A percentile compares a stretch with the other conserved stretches of the same genome.
Evolutionary conservation across 805 yeast genomes (phyloP).

Genomic region (Aciculoconidium aculeatum): DNA sequence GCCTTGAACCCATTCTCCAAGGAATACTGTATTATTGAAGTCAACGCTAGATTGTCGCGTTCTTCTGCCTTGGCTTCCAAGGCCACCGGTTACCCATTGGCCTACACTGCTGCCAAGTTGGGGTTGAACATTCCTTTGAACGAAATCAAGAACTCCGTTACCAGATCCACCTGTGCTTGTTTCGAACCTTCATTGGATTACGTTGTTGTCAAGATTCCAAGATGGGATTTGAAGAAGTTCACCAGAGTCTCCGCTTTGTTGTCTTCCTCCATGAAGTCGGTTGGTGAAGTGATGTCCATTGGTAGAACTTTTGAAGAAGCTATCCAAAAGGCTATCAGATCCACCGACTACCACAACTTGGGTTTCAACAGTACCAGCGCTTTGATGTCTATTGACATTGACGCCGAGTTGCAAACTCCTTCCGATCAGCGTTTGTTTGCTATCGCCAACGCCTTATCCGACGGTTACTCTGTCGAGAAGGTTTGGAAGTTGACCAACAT

Average conservation of each 20-base stretch:
- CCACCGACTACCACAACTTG: constrained; percentile 90
- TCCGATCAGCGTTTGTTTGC: constrained; percentile 97
- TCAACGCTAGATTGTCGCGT: constrained; percentile 94
- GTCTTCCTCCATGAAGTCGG: constrained; percentile 95
- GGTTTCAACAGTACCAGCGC: constrained; percentile 87
- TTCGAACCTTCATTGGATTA: constrained; percentile 97
- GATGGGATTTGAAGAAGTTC: constrained; percentile 97
- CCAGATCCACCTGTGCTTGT: constrained; percentile 90
- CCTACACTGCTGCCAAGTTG: constrained; percentile 95
- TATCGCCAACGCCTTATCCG: constrained; percentile 86
- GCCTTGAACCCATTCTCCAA: constrained; percentile 90
- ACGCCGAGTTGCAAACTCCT: constrained; percentile 89
- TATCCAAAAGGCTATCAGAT: constrained; percentile 93
- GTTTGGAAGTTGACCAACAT: constrained; percentile 88
- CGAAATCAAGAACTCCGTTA: constrained; percentile 88
- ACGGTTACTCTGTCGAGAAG: constrained; percentile 86
- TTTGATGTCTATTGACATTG: constrained; percentile 87
- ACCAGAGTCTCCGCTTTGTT: constrained; percentile 83
- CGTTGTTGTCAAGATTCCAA: constrained; percentile 94
- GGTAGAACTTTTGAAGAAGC: constrained; percentile 98
- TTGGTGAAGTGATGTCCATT: constrained; percentile 97
- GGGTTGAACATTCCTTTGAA: constrained; percentile 90
- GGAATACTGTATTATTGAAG: constrained; percentile 96
- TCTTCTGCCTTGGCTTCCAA: constrained; percentile 99
- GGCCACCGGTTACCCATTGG: constrained; percentile 98